Base-by-base conservation (phyloP, 78 protist species). In the Dictyostelium intermedium region DNA sequence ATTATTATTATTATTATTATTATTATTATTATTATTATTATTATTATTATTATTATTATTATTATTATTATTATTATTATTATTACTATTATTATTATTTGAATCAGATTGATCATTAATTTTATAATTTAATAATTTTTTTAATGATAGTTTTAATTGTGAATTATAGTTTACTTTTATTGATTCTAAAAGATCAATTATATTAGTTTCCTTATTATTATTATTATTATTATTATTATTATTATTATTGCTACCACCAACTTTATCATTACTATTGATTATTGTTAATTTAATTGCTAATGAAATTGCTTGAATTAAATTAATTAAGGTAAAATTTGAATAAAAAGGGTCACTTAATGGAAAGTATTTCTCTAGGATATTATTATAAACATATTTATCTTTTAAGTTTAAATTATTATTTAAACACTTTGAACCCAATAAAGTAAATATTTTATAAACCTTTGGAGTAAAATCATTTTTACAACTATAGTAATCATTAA, bases 1-100 rank as follows among this genome's bases (percentile, higher is more conserved):
- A 69, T 69, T 69, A 69, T 69, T 69, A 69, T 63, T 63, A 63
- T 63, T 63, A 63, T 63, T 63, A 63, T 63, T 63, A 63, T 63
- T 63, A 63, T 63, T 63, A 63, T 63, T 63, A 63, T 63, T 63
- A 63, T 63, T 63, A 63, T 63, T 63, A 63, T 63, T 63, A 25
- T 63, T 63, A 20, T 66, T 66, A 66, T 66, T 66, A 66, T 66
- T 66, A 66, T 66, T 66, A 25, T 66, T 25, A 69, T 56, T 16
- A 56, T 20, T 13, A 5, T 56, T 27, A 56, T 20, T 20, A 56
- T 20, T 20, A 53, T 45, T 10, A 45, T 7, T 45, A 9, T 1
- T 9, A 45, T 45, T 45, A 45, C 23, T 63, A 63, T 63, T 63
- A 63, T 63, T 63, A 63, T 63, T 63, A 25, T 63, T 63, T n/a